Conservation (phyloP, 495 filamentous ascomycete genomes). For the Letharia lupina region DNA sequence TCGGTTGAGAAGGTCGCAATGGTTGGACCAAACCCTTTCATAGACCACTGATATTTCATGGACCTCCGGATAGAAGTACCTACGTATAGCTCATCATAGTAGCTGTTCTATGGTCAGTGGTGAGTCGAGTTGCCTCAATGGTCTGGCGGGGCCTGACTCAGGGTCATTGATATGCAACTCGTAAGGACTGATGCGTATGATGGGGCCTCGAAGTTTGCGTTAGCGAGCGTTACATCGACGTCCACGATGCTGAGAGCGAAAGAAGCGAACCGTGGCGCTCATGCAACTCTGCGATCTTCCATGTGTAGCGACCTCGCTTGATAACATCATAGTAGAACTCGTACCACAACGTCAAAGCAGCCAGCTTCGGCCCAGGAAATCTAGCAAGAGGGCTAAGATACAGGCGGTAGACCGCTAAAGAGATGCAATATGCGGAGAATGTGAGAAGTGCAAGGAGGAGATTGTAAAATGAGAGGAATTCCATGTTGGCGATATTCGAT, state of each 20-base stretch:
- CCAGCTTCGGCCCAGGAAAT: constrained; percentile 44
- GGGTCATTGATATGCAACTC: background rate
- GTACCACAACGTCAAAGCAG: constrained; percentile 37
- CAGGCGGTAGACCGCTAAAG: constrained; percentile 28
- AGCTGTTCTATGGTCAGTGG: background rate
- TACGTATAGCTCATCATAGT: background rate
- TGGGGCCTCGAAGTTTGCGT: background rate
- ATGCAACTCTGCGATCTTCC: constrained; percentile 41
- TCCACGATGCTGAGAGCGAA: background rate
- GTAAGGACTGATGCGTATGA: background rate
- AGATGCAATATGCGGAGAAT: background rate
- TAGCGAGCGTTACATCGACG: background rate
- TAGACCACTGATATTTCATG: constrained; percentile 29
- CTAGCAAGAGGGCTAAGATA: constrained; percentile 33
- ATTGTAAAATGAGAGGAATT: background rate
- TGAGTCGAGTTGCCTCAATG: background rate
- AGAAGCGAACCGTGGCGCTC: constrained; percentile 29
- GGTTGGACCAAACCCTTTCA: constrained; percentile 25
- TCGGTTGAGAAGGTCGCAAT: constrained; percentile 38
- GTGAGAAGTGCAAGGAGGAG: background rate
- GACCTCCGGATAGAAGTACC: background rate
- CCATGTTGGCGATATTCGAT: background rate
- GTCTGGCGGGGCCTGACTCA: background rate
- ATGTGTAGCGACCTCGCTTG: constrained; percentile 37
- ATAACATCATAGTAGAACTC: constrained; percentile 48